These are phyloP conservation scores for Coemansia sp. DNA, from an alignment of 192 early-diverging fungal genomes.

Conservation along the genomic window DNA sequence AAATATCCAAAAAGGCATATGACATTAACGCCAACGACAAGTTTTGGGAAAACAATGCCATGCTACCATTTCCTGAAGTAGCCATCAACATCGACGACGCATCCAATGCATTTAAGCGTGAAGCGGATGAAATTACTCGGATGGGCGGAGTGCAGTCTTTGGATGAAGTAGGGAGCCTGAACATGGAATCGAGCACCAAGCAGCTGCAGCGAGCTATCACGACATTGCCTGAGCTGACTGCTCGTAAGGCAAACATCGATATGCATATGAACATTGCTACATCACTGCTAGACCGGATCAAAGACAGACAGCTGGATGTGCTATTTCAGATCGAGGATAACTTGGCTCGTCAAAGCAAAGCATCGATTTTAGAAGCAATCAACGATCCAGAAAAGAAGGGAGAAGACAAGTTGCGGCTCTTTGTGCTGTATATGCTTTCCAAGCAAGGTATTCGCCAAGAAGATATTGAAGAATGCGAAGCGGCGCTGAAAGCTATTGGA, in stretches of 20 bases:
- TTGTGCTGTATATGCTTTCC: conserved; percentile 84
- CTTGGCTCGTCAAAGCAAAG: conserved; percentile 74
- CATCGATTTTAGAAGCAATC: conserved; percentile 76
- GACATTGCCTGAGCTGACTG: conserved; percentile 91
- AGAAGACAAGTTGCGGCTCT: conserved; percentile 88
- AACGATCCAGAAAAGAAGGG: conserved; percentile 77
- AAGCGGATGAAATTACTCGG: conserved; percentile 88
- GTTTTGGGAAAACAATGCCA: conserved; percentile 92
- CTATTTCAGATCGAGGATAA: conserved; percentile 94
- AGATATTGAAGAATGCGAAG: conserved; percentile 83
- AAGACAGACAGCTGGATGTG: conserved; percentile 88
- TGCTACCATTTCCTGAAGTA: conserved; percentile 94
- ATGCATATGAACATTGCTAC: conserved; percentile 99
- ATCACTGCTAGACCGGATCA: conserved; percentile 79
- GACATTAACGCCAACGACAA: conserved; percentile 88
- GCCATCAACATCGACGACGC: conserved; percentile 94
- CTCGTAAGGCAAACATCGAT: conserved; percentile 88
- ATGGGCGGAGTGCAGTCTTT: conserved; percentile 78
- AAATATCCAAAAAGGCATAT: conserved; percentile 66
- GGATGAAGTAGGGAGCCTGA: conserved; percentile 54
- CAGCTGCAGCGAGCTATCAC: conserved; percentile 88
- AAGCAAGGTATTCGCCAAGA: conserved; percentile 69
- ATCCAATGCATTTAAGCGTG: conserved; percentile 89
- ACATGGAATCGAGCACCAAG: conserved; percentile 81
- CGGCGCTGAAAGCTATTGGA: conserved; percentile 69